phyloP scores from a whole-genome alignment of 495 filamentous ascomycete genomes.

The Aspergillus heteromorphus region DNA sequence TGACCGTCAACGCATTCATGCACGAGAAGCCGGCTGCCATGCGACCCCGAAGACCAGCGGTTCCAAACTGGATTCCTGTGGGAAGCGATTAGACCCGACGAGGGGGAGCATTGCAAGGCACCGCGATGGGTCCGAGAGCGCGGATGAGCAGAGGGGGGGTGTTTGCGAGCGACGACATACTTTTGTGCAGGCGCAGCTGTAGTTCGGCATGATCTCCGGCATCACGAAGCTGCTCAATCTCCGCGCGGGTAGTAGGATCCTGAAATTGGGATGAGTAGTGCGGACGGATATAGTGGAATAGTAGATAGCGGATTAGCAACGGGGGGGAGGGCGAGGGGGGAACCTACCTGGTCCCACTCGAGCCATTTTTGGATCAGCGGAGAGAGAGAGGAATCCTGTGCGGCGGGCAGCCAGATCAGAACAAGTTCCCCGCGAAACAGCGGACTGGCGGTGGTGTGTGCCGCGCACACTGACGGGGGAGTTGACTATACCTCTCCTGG shows the following conservation, averaged over 20 bases:
- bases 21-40: slow-evolving; percentile 69
- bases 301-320: background rate
- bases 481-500: slow-evolving; percentile 15
- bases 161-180: slow-evolving; percentile 28
- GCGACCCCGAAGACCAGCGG: slow-evolving; percentile 61
- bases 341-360: slow-evolving; percentile 52
- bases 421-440: background rate
- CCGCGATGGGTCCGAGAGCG: background rate
- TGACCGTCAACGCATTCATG: slow-evolving; percentile 66
- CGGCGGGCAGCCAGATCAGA: slow-evolving; percentile 4
- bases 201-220: slow-evolving; percentile 46
- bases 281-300: background rate
- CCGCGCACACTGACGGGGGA: background rate
- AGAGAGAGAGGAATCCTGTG: slow-evolving; percentile 31
- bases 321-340: background rate
- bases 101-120: background rate
- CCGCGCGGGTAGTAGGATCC: slow-evolving; percentile 52
- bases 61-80: slow-evolving; percentile 62
- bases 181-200: slow-evolving; percentile 49
- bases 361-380: slow-evolving; percentile 53
- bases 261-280: slow-evolving; percentile 10
- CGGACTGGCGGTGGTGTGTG: background rate
- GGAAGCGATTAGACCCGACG: slow-evolving; percentile 3
- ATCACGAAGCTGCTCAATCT: slow-evolving; percentile 53
- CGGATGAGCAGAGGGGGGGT: background rate